phyloP scores from a whole-genome alignment of 2,329 filamentous ascomycete genomes.

The Penicillium glabrum region DNA sequence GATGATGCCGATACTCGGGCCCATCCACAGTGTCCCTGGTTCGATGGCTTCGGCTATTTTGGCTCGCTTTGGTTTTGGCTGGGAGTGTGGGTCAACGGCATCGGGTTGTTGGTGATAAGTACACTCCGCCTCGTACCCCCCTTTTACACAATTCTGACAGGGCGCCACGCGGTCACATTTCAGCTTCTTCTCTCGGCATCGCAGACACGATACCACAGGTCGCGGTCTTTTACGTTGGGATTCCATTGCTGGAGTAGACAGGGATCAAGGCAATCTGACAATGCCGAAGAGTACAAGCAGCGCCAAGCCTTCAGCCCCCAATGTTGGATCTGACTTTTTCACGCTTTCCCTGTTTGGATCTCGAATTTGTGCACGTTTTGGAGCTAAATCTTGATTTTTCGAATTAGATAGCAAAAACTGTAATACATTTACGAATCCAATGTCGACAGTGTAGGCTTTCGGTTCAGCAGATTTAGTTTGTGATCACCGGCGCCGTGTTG shows the following conservation, averaged over 20 bases:
- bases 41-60: background rate
- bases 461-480: conserved; percentile 33
- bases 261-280: background rate
- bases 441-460: background rate
- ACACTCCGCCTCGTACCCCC: conserved; percentile 14
- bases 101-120: conserved; percentile 13
- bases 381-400: background rate
- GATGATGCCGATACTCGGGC: conserved; percentile 13
- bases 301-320: background rate
- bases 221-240: conserved; percentile 20
- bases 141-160: conserved; percentile 25
- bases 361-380: background rate
- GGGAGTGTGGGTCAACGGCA: background rate
- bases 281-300: background rate
- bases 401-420: background rate
- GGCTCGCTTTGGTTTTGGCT: conserved; percentile 7
- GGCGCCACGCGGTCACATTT: conserved; percentile 24
- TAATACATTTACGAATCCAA: background rate
- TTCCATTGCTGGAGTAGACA: conserved; percentile 5
- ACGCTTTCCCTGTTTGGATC: background rate
- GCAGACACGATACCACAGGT: conserved; percentile 24
- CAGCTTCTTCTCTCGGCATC: conserved; percentile 27
- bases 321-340: background rate
- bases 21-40: background rate
- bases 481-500: conserved; percentile 48